Percentiles rank a stretch among this genome's conserved stretches.
Evolutionary conservation across 306 rosid species (phyloP).

Genomic region (Hippophae gyantsensis): DNA sequence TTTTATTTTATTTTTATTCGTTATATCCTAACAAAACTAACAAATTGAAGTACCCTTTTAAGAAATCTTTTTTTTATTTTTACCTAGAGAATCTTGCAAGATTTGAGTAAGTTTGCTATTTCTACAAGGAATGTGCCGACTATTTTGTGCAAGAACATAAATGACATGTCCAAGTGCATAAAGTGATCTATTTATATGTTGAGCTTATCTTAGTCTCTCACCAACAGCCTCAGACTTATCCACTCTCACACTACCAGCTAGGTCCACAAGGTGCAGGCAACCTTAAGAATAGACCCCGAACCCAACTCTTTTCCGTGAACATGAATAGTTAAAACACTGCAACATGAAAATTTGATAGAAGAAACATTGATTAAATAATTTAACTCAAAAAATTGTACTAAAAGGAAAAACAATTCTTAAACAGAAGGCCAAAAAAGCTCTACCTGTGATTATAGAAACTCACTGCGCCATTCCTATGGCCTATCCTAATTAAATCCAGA

Average conservation of each 20-base stretch:
- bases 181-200: conserved; percentile 83
- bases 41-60: background rate
- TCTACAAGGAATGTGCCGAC: conserved; percentile 80
- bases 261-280: conserved; percentile 95
- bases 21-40: too few species aligned
- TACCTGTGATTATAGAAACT: conserved; percentile 94
- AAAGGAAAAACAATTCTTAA: background rate
- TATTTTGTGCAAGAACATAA: conserved; percentile 91
- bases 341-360: conserved; percentile 19
- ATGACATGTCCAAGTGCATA: conserved; percentile 98
- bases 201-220: conserved; percentile 92
- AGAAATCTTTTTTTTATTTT: background rate
- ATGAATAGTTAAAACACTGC: conserved; percentile 87
- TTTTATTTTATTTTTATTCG: too few species aligned
- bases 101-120: conserved; percentile 97
- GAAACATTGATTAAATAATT: background rate
- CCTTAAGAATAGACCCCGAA: conserved; percentile 69
- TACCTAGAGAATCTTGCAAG: conserved; percentile 93
- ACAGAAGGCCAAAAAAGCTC: background rate
- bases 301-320: conserved; percentile 68
- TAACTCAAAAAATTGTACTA: background rate
- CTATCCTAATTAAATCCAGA: conserved; percentile 75
- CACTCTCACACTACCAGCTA: conserved; percentile 97
- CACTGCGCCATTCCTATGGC: conserved; percentile 82
- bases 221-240: conserved; percentile 96